These are phyloP conservation scores for Shiraia sp. DNA, from an alignment of 2,329 filamentous ascomycete genomes.

Conservation along the genomic window DNA sequence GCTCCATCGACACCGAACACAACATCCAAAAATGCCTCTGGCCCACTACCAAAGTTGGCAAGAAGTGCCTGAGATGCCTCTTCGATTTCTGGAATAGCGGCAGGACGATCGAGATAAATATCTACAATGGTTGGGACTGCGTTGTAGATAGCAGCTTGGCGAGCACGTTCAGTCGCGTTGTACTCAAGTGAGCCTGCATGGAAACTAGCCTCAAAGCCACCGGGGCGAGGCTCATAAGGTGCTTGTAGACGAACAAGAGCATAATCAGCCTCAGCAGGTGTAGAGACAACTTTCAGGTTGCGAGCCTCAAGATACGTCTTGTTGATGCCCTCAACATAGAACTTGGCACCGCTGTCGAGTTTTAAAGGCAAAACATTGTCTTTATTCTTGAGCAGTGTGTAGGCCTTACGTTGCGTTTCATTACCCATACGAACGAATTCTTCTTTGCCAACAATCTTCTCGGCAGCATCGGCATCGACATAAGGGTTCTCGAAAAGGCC, in stretches of 20 bases:
- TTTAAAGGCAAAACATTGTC: slow-evolving; percentile 36
- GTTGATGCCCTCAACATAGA: slow-evolving; percentile 45
- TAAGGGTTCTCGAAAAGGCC: slow-evolving; percentile 59
- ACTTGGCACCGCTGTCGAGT: slow-evolving; percentile 21
- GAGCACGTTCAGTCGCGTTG: slow-evolving; percentile 44
- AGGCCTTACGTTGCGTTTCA: slow-evolving; percentile 44
- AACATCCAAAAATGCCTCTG: slow-evolving; percentile 51
- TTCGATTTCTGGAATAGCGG: slow-evolving; percentile 49
- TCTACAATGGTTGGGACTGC: slow-evolving; percentile 49
- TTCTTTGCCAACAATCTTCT: slow-evolving; percentile 49
- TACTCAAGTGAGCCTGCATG: slow-evolving; percentile 50
- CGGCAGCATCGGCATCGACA: slow-evolving; percentile 51
- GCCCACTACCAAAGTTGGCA: slow-evolving; percentile 47
- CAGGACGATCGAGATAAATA: slow-evolving; percentile 51
- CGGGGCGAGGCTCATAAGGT: slow-evolving; percentile 48
- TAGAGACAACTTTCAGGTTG: slow-evolving; percentile 38
- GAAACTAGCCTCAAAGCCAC: slow-evolving; percentile 48
- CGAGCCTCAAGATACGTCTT: slow-evolving; percentile 35
- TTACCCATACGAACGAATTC: slow-evolving; percentile 48
- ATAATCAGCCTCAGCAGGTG: slow-evolving; percentile 47
- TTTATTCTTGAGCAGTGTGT: slow-evolving; percentile 45
- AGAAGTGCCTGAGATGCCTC: slow-evolving; percentile 46
- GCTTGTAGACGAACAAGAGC: slow-evolving; percentile 48
- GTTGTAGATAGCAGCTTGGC: slow-evolving; percentile 46
- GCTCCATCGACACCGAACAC: slow-evolving; percentile 44